phyloP scores from a whole-genome alignment of 192 early-diverging fungal genomes.

The Linnemannia hyalina region DNA sequence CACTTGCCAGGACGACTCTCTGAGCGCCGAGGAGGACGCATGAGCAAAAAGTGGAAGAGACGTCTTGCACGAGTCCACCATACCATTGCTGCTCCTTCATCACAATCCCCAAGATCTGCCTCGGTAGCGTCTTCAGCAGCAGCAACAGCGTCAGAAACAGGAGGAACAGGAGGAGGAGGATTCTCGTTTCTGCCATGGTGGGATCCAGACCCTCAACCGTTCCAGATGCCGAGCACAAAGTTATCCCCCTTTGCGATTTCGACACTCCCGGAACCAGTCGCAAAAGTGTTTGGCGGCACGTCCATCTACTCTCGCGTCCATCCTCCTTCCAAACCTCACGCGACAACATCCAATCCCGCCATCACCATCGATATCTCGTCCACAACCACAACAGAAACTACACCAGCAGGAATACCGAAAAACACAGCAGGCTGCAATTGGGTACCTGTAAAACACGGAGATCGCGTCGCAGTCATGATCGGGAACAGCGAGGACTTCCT shows the following conservation, averaged over 20 bases:
- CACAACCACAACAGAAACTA: background rate
- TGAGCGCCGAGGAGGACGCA: background rate
- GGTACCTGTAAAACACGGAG: conserved; percentile 28
- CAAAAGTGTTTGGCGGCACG: conserved; percentile 25
- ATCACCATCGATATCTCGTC: background rate
- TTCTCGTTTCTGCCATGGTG: conserved; percentile 34
- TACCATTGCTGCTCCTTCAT: background rate
- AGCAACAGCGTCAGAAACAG: background rate
- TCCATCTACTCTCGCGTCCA: conserved; percentile 17
- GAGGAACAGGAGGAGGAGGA: no score
- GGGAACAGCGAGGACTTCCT: conserved; percentile 48
- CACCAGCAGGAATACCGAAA: background rate
- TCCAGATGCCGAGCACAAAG: conserved; percentile 42
- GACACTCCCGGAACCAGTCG: conserved; percentile 37
- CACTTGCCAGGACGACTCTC: background rate
- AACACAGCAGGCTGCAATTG: conserved; percentile 41
- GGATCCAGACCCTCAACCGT: conserved; percentile 46
- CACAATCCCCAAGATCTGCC: background rate
- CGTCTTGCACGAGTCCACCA: background rate
- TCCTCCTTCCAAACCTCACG: background rate
- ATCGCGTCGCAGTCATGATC: conserved; percentile 52
- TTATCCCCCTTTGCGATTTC: conserved; percentile 47
- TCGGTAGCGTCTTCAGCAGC: background rate
- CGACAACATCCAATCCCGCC: background rate
- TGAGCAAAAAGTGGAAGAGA: background rate